Evolutionary conservation across 768 basidiomycete genomes (phyloP), one percentile per base, ranked within the genome.

Genomic region (Mycena olivaceomarginata): DNA sequence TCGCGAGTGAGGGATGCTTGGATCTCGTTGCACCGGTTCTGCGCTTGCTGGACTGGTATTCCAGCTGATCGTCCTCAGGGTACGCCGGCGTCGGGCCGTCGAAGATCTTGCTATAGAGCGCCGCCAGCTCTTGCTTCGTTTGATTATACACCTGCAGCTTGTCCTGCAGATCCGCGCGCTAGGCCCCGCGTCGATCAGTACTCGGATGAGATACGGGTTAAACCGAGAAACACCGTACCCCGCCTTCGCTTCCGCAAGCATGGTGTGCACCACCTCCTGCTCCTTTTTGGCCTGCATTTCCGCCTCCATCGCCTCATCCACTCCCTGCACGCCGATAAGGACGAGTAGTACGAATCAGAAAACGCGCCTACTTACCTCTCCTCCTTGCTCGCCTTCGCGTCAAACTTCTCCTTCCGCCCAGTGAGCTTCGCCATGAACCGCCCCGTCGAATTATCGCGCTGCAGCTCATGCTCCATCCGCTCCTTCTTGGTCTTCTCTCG

Each of bases 261-360:
- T 82, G 31, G 80, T 82, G 7, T 85, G 76, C 45, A 87, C 79
- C 62, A 83, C 80, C 62, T 80, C 80, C 46, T 80, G 83, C 41
- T 82, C 84, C 43, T 87, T 84, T 77, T 85, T 84, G 79, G 88
- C 87, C 7, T 82, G 80, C 79, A 87, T 82, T 77, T 89, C 88
- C 16, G 83, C 81, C n/a, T 89, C 86, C 70, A 90, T 74, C 1
- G 89, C 89, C 70, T 88, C 89, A 89, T 85, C 71, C 88, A 90
- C 76, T 89, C 88, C 64, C 89, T 90, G 70, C 11, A 10, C 60
- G 37, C 4, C 9, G 39, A 25, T 67, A 70, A 59, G 73, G n/a
- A 15, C 39, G 15, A 15, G 1, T 12, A 62, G 31, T 31, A 20
- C 39, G 8, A 12, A 20, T 51, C 16, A 51, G 16, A 31, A 31